Base-by-base conservation (phyloP, 805 yeast genomes). In the Phaffomyces thermotolerans region DNA sequence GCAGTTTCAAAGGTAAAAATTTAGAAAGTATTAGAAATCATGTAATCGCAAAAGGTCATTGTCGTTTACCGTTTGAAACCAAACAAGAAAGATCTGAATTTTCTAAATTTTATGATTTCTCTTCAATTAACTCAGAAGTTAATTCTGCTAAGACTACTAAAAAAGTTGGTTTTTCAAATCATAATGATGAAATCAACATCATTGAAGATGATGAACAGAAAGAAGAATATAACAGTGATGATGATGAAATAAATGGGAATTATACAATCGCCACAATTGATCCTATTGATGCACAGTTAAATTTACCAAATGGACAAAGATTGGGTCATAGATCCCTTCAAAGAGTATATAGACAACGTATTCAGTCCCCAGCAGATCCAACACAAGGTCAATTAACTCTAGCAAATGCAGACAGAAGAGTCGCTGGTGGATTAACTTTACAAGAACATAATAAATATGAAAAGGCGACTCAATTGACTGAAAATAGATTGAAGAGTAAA, bases 1-100 rank as follows among this genome's bases (percentile, higher is more conserved):
- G 99, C 62, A 70, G 71, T 29, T 93, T 81, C 59, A 84, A 85
- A 62, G 98, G 98, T n/a, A 75, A 77, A 48, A 78, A 79, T 42
- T 59, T 91, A 27, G 95, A 86, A 56, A 84, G 95, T 47, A 89
- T 86, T 10, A 80, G 96, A 52, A 93, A 87, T 36, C 99, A 93
- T 63, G 82, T 88, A 84, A 54, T 71, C 5, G 74, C 84, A 8
- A 93, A 93, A 63, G 79, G 88, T 45, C 99, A 93, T 63, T 84
- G 91, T 67, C 76, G 79, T 57, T 73, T 93, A 47, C 97, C 98
- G 1, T 93, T 84, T 63, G 98, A 93, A 55, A 64, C 78, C 0
- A 82, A 78, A 42, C 82, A 81, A 45, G 95, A 93, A 56, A 79
- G 80, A 57, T 73, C 79, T 39, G 84, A 81, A 56, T 72, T 91